Base-by-base conservation (phyloP, 2,329 filamentous ascomycete species). In the Penicillium psychrosexuale region DNA sequence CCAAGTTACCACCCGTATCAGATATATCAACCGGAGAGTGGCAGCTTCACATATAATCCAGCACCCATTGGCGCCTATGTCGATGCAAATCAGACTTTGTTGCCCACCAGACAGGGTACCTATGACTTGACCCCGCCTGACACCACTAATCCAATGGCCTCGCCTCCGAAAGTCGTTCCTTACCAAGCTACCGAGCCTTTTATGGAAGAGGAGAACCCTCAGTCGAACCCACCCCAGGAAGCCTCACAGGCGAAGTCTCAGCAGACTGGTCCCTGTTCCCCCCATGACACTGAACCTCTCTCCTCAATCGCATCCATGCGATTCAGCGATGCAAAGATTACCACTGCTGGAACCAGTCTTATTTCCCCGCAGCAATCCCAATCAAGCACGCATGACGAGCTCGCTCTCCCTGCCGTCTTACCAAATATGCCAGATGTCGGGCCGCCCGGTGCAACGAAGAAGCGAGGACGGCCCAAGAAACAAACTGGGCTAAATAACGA, bases 281-380 rank as follows among this genome's bases (percentile, higher is more conserved):
- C 72, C 8, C 72, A 73, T 40, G 73, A 75, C 46, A 76, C 74
- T 2, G 68, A 74, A 40, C 73, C 72, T 22, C 64, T 75, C 33
- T 75, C 73, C 11, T 75, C 74, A 7, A 56, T 69, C 8, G 51
- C 59, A 9, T 66, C 70, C 0, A 59, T 65, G 2, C 62, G 64
- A 22, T 51, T 60, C n/a, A 61, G 51, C 27, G n/a, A 63, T 53
- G 44, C 63, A 7, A 70, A 62, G 28, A 66, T 59, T 22, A 66
- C 69, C 13, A 61, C 57, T n/a, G 22, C 45, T 5, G 44, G 17
- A 8, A 38, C 48, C 6, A 58, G 46, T 9, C 39, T 56, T 13
- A 49, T 57, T 13, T 58, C 48, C 4, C 51, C 53, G 5, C 61
- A 59, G 13, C 59, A 64, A 28, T 66, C 64, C 5, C 63, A 62